phyloP scores from a whole-genome alignment of 2,329 filamentous ascomycete species.

The Nigrospora osmanthi region DNA sequence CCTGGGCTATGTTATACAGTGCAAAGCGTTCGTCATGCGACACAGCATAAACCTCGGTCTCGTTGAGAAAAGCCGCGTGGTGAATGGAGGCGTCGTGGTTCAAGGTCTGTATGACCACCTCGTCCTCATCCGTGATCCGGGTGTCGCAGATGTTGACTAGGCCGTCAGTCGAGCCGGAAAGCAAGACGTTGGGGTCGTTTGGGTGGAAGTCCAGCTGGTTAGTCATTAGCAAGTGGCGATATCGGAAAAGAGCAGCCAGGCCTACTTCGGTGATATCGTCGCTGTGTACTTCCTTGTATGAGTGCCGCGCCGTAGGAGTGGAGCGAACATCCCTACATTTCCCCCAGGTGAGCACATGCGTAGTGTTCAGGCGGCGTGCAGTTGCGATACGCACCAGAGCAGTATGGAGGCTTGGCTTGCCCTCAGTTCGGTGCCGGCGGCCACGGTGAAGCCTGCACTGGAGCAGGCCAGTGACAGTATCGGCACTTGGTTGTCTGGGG shows the following conservation, averaged over 20 bases:
- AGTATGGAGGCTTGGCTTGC: conserved; percentile 54
- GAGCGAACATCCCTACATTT: conserved; percentile 48
- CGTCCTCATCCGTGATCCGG: conserved; percentile 64
- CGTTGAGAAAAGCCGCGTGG: conserved; percentile 62
- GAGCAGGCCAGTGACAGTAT: conserved; percentile 61
- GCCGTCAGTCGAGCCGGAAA: conserved; percentile 74
- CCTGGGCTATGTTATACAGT: conserved; percentile 62
- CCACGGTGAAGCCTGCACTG: conserved; percentile 48
- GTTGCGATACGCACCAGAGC: conserved; percentile 42
- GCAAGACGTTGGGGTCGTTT: conserved; percentile 48
- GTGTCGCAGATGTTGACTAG: conserved; percentile 73
- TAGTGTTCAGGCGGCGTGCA: too few species aligned
- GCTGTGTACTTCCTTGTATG: conserved; percentile 59
- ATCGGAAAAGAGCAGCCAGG: neutral
- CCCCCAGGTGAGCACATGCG: too few species aligned
- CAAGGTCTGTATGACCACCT: conserved; percentile 69
- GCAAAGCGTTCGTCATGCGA: conserved; percentile 74
- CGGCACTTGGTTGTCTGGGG: conserved; percentile 34
- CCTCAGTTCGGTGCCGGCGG: conserved; percentile 65
- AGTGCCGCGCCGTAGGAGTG: conserved; percentile 34
- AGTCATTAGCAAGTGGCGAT: conserved; percentile 9
- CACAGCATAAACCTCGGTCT: conserved; percentile 60
- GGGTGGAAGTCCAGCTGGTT: conserved; percentile 54
- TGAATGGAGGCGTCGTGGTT: conserved; percentile 72
- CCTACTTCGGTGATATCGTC: conserved; percentile 57